Conservation (phyloP, 2,329 filamentous ascomycete species). For the Fusarium fracticaudum region DNA sequence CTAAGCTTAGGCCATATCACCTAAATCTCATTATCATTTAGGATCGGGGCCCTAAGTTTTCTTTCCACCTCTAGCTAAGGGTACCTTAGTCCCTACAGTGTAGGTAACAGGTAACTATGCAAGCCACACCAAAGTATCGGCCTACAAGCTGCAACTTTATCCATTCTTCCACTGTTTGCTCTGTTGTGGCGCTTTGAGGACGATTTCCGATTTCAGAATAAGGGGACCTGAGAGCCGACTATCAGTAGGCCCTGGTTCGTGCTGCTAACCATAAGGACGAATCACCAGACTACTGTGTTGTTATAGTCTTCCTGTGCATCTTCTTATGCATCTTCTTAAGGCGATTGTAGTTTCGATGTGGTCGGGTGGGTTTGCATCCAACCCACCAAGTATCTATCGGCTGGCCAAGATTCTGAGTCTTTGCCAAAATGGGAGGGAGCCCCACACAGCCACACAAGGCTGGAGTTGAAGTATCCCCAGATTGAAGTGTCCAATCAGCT, state of each 20-base stretch:
- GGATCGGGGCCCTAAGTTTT: too few relatives aligned
- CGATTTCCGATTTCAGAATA: neutral
- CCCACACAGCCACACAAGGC: slow-evolving; percentile 28
- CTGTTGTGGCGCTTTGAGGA: neutral
- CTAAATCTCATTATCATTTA: too few relatives aligned
- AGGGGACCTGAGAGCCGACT: too few relatives aligned
- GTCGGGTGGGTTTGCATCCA: neutral
- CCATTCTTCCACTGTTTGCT: slow-evolving; percentile 13
- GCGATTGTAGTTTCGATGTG: neutral
- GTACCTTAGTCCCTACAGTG: neutral
- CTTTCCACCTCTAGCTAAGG: too few relatives aligned
- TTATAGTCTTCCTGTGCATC: neutral
- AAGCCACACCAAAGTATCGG: neutral
- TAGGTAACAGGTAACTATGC: neutral
- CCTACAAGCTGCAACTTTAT: slow-evolving; percentile 15
- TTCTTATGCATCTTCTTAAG: neutral
- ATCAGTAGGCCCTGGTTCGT: neutral
- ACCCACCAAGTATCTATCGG: slow-evolving; percentile 1
- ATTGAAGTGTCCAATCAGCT: slow-evolving; percentile 27
- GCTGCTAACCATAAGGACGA: neutral
- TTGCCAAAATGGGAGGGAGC: neutral
- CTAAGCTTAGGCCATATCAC: too few relatives aligned
- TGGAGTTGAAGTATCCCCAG: neutral
- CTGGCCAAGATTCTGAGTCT: slow-evolving; percentile 7
- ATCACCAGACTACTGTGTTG: neutral